Base-by-base conservation (phyloP, 768 basidiomycete species). In the Tubosaeta sp. region DNA sequence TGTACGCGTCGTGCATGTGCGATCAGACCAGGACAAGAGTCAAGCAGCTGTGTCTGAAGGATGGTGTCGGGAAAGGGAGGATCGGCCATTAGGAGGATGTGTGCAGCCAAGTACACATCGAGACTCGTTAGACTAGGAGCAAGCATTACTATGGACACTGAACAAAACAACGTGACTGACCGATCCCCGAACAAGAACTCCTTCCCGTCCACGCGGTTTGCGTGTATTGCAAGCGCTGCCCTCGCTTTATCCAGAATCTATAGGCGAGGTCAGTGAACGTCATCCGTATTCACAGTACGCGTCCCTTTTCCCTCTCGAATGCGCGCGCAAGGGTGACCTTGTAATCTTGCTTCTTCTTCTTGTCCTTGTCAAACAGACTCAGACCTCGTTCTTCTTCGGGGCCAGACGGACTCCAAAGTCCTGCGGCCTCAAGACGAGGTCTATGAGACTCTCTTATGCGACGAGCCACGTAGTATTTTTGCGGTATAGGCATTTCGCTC, bases 401-500 rank as follows among this genome's bases (percentile, higher is more conserved):
- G 1, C 62, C 68, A 12, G 73, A 66, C 6, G 72, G 54, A 58
- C 67, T 72, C 88, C 88, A 90, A 22, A 91, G 63, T 10, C 82
- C 86, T 26, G 77, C 76, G 8, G 76, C 76, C 62, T 86, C 80
- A 33, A 92, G 70, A 13, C 86, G 78, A 12, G 78, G 72, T 48
- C 68, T 75, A 57, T 84, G 79, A 16, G 74, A 64, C 26, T 77
- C 72, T 35, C 87, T 79, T 31, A 91, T 76, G 16, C 88, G 78
- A 6, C 65, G 61, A 0, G 88, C 84, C 7, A 88, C 79, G 60
- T 86, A 92, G 63, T 88, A 91, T 9, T 82, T 77, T 59, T 87
- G 86, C 1, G 88, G 89, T 3, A 85, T 50, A 13, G 81, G 76
- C 49, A 86, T 81, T 58, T 83, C 65, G 6, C 77, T 75, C 1